Evolutionary conservation across 345 rosid genomes (phyloP).

Genomic region (Xanthoceras sorbifolium): DNA sequence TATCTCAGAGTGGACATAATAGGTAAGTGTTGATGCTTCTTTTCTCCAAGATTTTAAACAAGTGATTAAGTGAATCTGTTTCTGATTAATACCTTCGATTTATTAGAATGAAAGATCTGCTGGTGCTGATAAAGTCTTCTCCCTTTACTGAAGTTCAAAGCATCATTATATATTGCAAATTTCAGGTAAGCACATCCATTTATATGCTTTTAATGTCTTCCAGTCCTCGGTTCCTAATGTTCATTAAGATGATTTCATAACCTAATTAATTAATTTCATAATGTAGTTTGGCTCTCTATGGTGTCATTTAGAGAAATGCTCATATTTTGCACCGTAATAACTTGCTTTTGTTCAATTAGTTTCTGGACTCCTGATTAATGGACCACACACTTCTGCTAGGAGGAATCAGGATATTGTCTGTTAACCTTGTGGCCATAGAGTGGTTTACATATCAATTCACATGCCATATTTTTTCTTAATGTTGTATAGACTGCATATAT

Average conservation of each 20-base stretch:
- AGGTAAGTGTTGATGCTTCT: constrained; percentile 48
- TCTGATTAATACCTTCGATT: constrained; percentile 21
- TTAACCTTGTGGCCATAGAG: neutral
- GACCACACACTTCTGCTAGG: neutral
- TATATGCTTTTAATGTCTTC: constrained; percentile 6
- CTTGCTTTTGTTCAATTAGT: neutral
- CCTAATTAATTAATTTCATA: neutral
- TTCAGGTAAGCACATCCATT: constrained; percentile 59
- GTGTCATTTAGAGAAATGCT: neutral
- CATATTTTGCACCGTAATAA: neutral
- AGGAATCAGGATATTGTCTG: neutral
- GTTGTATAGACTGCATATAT: neutral
- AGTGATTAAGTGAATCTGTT: constrained; percentile 10
- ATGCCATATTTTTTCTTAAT: neutral
- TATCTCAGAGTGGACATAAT: constrained; percentile 64
- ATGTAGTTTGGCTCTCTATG: constrained; percentile 6
- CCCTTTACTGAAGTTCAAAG: constrained; percentile 67
- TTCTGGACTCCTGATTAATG: constrained; percentile 3
- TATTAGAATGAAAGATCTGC: constrained; percentile 81
- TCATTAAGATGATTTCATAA: neutral
- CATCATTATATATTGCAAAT: constrained; percentile 93
- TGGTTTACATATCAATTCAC: neutral
- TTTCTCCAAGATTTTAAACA: neutral
- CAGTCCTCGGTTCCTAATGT: constrained; percentile 3
- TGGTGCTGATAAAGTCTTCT: constrained; percentile 65